Conservation (phyloP, 2,329 filamentous ascomycete genomes). For the Knufia petricola region DNA sequence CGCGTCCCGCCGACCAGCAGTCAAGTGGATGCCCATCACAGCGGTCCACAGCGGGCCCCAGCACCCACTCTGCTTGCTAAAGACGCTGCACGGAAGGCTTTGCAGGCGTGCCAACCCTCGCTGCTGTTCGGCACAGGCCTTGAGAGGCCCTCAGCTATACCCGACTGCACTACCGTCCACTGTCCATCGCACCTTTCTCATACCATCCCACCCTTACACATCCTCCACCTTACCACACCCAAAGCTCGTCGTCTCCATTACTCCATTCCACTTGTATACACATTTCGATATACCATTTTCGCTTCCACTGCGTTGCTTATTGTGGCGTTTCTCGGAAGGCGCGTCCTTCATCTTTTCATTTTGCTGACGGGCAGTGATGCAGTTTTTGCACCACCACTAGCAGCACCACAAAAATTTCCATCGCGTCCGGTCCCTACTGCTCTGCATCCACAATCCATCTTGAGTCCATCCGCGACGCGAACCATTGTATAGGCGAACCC, state of each 20-base stretch:
- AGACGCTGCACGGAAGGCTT: slow-evolving; percentile 1
- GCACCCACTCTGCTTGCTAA: slow-evolving; percentile 6
- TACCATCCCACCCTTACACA: slow-evolving; percentile 1
- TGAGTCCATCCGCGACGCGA: slow-evolving; percentile 4
- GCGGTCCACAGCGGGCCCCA: neutral
- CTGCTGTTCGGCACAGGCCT: neutral
- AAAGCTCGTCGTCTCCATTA: slow-evolving; percentile 5
- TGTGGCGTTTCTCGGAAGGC: neutral
- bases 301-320: neutral
- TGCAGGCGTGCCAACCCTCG: slow-evolving; percentile 6
- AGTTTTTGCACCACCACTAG: neutral
- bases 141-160: slow-evolving; percentile 10
- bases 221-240: slow-evolving; percentile 5
- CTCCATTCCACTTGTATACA: slow-evolving; percentile 5
- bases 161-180: slow-evolving; percentile 3
- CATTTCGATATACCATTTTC: neutral
- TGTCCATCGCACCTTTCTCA: slow-evolving; percentile 8
- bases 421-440: slow-evolving; percentile 5
- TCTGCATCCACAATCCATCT: slow-evolving; percentile 2
- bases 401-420: slow-evolving; percentile 7
- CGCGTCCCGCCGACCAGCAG: slow-evolving; percentile 5
- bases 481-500: neutral
- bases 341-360: slow-evolving; percentile 8
- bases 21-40: slow-evolving; percentile 4
- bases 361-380: slow-evolving; percentile 1